Evolutionary conservation across 768 basidiomycete species (phyloP).

Genomic region (Tylopilus rubrobrunneus): DNA sequence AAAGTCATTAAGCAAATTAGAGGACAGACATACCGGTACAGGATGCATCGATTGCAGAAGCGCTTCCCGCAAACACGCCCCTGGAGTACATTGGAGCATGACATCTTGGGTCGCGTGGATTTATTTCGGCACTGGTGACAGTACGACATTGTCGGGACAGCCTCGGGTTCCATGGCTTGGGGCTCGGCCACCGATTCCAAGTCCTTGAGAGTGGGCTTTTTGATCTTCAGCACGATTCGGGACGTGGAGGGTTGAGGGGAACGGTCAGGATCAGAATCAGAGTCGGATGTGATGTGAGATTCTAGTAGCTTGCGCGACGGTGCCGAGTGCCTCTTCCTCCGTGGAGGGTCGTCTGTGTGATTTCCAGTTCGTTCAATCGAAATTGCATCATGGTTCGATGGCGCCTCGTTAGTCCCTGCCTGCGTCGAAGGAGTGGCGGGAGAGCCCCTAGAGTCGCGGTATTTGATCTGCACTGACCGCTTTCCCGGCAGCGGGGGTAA

Average conservation of each 20-base stretch:
- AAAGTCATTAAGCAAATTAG: slow-evolving; percentile 3
- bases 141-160: slow-evolving; percentile 9
- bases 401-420: neutral
- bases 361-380: neutral
- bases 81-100: slow-evolving; percentile 24
- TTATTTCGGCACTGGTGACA: slow-evolving; percentile 38
- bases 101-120: slow-evolving; percentile 32
- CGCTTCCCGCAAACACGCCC: slow-evolving; percentile 28
- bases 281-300: neutral
- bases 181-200: neutral
- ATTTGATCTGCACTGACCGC: slow-evolving; percentile 29
- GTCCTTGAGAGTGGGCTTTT: neutral
- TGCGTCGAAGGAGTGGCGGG: neutral
- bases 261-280: slow-evolving; percentile 18
- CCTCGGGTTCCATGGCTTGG: neutral
- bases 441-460: slow-evolving; percentile 17
- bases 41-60: slow-evolving; percentile 35
- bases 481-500: slow-evolving; percentile 20
- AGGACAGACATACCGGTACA: slow-evolving; percentile 26
- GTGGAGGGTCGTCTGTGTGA: neutral
- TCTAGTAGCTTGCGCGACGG: slow-evolving; percentile 20
- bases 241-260: slow-evolving; percentile 8
- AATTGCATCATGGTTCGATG: neutral
- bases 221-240: slow-evolving; percentile 2
- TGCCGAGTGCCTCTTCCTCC: neutral